These are phyloP conservation scores for Zygotorulaspora mrakii DNA, from an alignment of 1,139 yeast species.

Conservation along the genomic window DNA sequence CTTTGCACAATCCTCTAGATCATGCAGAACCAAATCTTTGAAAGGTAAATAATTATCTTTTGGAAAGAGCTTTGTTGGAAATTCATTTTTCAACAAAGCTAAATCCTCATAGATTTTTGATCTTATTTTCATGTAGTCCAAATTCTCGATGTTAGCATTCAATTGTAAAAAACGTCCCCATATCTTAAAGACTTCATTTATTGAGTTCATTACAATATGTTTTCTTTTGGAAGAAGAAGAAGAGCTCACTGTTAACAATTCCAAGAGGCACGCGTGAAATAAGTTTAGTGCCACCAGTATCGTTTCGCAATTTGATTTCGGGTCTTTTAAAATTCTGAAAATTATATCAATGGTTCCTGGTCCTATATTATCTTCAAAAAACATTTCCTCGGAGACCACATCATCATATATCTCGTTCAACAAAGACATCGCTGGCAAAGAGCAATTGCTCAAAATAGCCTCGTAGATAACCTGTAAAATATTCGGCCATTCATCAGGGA, in stretches of 20 bases:
- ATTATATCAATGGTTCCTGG: conserved; percentile 47
- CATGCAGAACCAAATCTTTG: conserved; percentile 23
- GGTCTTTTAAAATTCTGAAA: conserved; percentile 40
- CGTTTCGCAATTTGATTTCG: conserved; percentile 38
- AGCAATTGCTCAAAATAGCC: conserved; percentile 39
- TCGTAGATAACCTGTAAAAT: conserved; percentile 50
- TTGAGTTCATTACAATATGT: conserved; percentile 18
- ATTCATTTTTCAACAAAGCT: conserved; percentile 34
- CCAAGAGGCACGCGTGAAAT: conserved; percentile 50
- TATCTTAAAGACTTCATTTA: conserved; percentile 19
- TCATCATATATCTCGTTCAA: conserved; percentile 82
- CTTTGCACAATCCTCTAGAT: conserved; percentile 20
- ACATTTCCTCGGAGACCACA: conserved; percentile 78
- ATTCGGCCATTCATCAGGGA: conserved; percentile 94
- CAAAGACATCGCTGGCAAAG: conserved; percentile 64
- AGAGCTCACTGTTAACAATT: conserved; percentile 53
- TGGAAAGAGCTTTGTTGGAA: conserved; percentile 33
- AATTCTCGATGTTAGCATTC: conserved; percentile 9
- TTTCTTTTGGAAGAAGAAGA: conserved; percentile 24
- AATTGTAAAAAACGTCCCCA: conserved; percentile 19
- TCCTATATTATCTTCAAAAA: conserved; percentile 72
- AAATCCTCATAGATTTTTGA: conserved; percentile 33
- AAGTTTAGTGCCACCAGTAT: conserved; percentile 51
- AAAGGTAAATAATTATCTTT: conserved; percentile 11
- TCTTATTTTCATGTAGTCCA: conserved; percentile 19